A percentile compares a stretch with the other conserved stretches of the same genome.
Evolutionary conservation across 495 filamentous ascomycete species (phyloP).

Genomic region (Pyronema omphalodes): DNA sequence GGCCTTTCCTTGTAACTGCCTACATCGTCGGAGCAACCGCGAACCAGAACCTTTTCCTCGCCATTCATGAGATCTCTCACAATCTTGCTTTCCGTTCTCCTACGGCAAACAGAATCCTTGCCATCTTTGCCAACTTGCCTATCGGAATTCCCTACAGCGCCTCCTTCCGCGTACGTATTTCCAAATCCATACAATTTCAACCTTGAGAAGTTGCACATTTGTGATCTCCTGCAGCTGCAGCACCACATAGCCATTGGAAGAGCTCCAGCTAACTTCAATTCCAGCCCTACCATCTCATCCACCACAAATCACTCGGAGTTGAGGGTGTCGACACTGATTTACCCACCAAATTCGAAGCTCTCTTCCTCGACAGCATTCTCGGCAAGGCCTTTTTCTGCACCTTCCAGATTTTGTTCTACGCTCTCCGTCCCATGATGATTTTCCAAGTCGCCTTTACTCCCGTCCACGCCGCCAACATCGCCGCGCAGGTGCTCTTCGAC

Average conservation of each 20-base stretch:
- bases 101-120: conserved; percentile 65
- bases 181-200: not conserved
- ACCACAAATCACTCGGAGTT: conserved; percentile 97
- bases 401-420: conserved; percentile 99
- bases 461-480: conserved; percentile 67
- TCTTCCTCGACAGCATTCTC: conserved; percentile 87
- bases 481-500: conserved; percentile 63
- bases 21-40: conserved; percentile 90
- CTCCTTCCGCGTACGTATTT: conserved; percentile 55
- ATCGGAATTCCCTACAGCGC: conserved; percentile 94
- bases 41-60: conserved; percentile 97
- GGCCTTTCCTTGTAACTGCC: conserved; percentile 62
- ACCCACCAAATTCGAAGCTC: conserved; percentile 75
- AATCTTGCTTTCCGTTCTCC: conserved; percentile 85
- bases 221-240: not conserved
- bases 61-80: conserved; percentile 98
- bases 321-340: conserved; percentile 93
- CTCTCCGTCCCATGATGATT: conserved; percentile 89
- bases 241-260: not conserved
- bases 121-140: conserved; percentile 85
- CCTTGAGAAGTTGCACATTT: not conserved
- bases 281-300: conserved; percentile 91
- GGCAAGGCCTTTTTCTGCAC: conserved; percentile 99
- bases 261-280: not conserved
- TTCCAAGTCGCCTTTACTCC: conserved; percentile 74